Base-by-base conservation (phyloP, 805 yeast genomes). In the Lachancea meyersii region DNA sequence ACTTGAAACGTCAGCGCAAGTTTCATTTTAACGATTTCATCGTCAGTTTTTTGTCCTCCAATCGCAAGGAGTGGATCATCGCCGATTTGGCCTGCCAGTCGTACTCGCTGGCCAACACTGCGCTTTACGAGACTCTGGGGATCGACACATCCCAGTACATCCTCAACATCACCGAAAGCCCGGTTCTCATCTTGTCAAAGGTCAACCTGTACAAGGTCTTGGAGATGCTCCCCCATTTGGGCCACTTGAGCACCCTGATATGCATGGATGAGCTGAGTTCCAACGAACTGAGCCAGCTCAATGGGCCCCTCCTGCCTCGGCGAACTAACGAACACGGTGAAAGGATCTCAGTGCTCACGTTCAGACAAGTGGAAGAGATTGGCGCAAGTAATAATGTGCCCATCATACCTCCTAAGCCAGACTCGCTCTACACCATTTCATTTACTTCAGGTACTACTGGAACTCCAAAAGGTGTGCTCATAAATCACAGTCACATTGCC, bases 391-490 rank as follows among this genome's bases (percentile, higher is more conserved):
- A 74, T 35, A 71, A 75, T 40, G 53, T 60, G 38, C 63, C 71
- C 32, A 53, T 59, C 46, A 54, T 59, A 31, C 75, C 76, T 10
- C 83, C 86, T 20, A 64, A 60, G 1, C 74, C 79, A 1, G 71
- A 75, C 13, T 71, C 74, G 19, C 36, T 73, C 16, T 78, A 76
- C 57, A 79, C 88, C 14, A 74, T 82, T 37, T 76, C 82, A 6
- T 82, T 81, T 58, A 82, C 89, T 2, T 79, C 86, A 0, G 89
- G 89, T 24, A 82, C 89, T 2, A 81, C 88, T 1, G 87, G 87
- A 14, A 61, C 72, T 14, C 89, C 89, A 37, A 82, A 82, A 61
- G 89, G 89, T 41, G 88, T 79, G 14, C 75, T 71, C 38, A 45
- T 76, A 33, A 66, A 75, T 7, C 86, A 82, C 38, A 63, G 64